A percentile compares a stretch with the other conserved stretches of the same genome.
phyloP scores from a whole-genome alignment of 345 rosid genomes.

The Turritis glabra region DNA sequence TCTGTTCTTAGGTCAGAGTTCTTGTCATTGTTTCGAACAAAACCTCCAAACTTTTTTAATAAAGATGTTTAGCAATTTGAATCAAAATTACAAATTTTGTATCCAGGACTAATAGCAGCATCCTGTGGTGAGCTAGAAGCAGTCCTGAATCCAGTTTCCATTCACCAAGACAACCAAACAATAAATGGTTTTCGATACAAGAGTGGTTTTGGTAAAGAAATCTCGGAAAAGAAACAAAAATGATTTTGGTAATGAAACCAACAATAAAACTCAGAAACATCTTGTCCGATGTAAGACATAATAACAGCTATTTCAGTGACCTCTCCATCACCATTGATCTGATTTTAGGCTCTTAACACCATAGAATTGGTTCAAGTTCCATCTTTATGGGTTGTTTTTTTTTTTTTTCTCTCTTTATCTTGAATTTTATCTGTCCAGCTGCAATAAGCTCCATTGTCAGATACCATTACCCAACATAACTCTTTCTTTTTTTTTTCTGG shows the following conservation, averaged over 20 bases:
- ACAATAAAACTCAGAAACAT: neutral
- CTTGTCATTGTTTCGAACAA: neutral
- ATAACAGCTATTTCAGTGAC: neutral
- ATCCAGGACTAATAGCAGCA: constrained; percentile 74
- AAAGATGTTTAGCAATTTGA: neutral
- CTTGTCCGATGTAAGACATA: neutral
- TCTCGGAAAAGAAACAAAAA: too few relatives aligned
- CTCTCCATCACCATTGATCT: neutral
- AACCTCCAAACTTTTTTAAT: neutral
- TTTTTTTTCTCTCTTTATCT: neutral
- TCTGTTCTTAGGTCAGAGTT: constrained; percentile 58
- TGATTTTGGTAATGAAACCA: neutral
- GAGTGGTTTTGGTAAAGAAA: too few relatives aligned
- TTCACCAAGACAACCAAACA: constrained; percentile 24
- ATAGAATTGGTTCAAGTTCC: neutral
- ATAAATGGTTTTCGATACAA: too few relatives aligned
- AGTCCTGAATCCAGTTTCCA: constrained; percentile 30
- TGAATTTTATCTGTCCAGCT: neutral
- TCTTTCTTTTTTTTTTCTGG: neutral
- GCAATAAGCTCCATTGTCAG: neutral
- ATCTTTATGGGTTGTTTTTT: neutral
- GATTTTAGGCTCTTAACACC: constrained; percentile 10
- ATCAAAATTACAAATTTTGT: neutral
- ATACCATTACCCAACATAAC: neutral
- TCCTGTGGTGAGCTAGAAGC: constrained; percentile 56